A percentile compares a stretch with the other conserved stretches of the same genome.
Conservation (phyloP, 2,329 filamentous ascomycete genomes). For the Pseudocercospora vitis region DNA sequence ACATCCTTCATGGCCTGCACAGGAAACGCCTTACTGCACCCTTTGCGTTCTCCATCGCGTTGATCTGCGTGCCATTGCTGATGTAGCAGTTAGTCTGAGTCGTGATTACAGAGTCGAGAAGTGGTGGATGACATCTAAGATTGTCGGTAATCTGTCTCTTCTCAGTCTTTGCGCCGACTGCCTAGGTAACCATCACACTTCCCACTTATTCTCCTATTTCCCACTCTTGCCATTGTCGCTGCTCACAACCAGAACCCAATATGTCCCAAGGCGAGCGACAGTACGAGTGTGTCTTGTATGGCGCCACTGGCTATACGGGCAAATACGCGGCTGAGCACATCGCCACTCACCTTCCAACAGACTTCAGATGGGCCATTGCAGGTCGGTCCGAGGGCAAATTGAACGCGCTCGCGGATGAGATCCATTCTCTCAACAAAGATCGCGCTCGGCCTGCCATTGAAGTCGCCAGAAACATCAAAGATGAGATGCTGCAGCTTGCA, state of each 20-base stretch:
- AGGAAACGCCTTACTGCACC: too few species aligned
- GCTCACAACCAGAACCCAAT: not conserved
- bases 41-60: not conserved
- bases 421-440: conserved; percentile 67
- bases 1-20: too few species aligned
- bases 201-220: not conserved
- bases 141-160: conserved; percentile 7
- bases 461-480: conserved; percentile 48
- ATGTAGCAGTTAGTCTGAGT: not conserved
- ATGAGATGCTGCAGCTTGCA: conserved; percentile 53
- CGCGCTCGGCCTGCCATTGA: conserved; percentile 67
- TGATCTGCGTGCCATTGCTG: not conserved
- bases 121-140: not conserved
- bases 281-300: conserved; percentile 67
- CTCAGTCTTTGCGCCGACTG: conserved; percentile 13
- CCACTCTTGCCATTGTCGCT: not conserved
- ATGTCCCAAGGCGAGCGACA: conserved; percentile 48
- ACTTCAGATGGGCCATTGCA: conserved; percentile 83
- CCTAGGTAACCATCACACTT: conserved; percentile 16
- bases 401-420: conserved; percentile 63
- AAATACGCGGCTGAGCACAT: conserved; percentile 75
- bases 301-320: conserved; percentile 81
- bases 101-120: not conserved
- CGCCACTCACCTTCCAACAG: conserved; percentile 65
- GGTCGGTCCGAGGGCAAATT: conserved; percentile 79